phyloP scores from a whole-genome alignment of 495 filamentous ascomycete genomes.

The Neurospora sublineolata region DNA sequence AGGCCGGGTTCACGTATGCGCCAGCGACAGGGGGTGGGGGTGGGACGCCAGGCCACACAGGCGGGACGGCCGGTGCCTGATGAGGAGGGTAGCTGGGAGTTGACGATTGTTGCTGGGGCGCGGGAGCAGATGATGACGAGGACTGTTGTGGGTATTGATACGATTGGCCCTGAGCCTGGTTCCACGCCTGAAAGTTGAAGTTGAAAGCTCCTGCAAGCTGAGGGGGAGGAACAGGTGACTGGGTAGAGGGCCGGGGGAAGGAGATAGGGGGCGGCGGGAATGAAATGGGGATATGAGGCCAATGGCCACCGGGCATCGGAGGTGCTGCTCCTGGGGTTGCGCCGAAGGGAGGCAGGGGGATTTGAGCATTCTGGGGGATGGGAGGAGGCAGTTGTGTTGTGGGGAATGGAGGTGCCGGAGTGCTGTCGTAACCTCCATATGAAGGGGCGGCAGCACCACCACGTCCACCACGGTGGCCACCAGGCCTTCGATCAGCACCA shows the following conservation, averaged over 20 bases:
- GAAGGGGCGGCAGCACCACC: constrained; percentile 2
- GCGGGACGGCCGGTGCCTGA: background rate
- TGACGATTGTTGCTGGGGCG: background rate
- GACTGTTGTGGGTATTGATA: constrained; percentile 8
- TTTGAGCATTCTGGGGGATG: constrained; percentile 5
- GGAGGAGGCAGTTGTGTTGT: constrained; percentile 2
- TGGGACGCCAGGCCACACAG: constrained; percentile 7
- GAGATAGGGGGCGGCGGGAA: constrained; percentile 3
- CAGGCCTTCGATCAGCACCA: constrained; percentile 20
- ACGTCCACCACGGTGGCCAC: constrained; percentile 12
- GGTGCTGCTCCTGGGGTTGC: constrained; percentile 1
- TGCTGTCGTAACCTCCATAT: background rate
- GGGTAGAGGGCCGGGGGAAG: constrained; percentile 3
- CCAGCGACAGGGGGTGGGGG: constrained; percentile 28
- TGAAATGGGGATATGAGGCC: constrained; percentile 1
- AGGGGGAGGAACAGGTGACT: background rate
- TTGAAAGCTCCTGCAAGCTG: constrained; percentile 6
- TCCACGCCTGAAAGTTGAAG: constrained; percentile 13
- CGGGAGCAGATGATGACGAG: constrained; percentile 1
- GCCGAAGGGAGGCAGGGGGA: constrained; percentile 7
- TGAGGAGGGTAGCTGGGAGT: constrained; percentile 2
- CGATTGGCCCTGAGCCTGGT: constrained; percentile 6
- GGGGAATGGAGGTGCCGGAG: constrained; percentile 1
- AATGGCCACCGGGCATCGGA: constrained; percentile 3
- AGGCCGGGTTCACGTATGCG: constrained; percentile 54